Evolutionary conservation across 75 land plant species (phyloP), one percentile per base, ranked within the genome.

Genomic region (Chamaecyparis obtusa): DNA sequence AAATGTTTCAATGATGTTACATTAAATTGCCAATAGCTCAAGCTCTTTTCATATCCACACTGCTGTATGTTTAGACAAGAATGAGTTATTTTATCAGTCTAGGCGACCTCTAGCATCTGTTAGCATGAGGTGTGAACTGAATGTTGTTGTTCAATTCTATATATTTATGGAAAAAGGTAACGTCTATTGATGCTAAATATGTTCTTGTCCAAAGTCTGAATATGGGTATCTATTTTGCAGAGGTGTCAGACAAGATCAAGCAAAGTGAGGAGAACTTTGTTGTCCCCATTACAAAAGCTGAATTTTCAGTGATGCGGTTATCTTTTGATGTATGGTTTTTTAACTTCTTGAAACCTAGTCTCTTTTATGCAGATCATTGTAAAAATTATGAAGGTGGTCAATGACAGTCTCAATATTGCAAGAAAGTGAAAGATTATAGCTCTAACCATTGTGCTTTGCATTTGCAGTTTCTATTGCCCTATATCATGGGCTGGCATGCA

Each of bases 401-500:
- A 48, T 60, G 3, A 21, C 27, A 19, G 17, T 80, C 32, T 80
- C 9, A 7, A 3, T 13, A 15, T 48, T 83, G 84, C 39, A 33
- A 83, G 30, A 48, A 24, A 32, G 1, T 48, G 43, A 36, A 5
- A n/a, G 43, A 80, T 32, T 19, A 32, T 80, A 21, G 82, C 30
- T 48, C 7, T 83, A 36, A 48, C 24, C 11, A 13, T n/a, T 43
- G 51, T 39, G n/a, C 67, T 90, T 46, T 35, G 5, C 21, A 19
- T 32, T 36, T 88, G 88, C 93, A 95, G 96, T 95, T 83, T 80
- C 90, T 93, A 16, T 32, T 95, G 85, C 96, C 96, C 27, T 90
- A 93, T 82, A 89, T 95, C 32, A n/a, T 95, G 76, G 95, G 96
- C 80, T 95, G 95, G 95, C 91, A 95, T 88, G 90, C 94, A 21